phyloP scores from a whole-genome alignment of 2,329 filamentous ascomycete genomes.

The Cercospora sojina region DNA sequence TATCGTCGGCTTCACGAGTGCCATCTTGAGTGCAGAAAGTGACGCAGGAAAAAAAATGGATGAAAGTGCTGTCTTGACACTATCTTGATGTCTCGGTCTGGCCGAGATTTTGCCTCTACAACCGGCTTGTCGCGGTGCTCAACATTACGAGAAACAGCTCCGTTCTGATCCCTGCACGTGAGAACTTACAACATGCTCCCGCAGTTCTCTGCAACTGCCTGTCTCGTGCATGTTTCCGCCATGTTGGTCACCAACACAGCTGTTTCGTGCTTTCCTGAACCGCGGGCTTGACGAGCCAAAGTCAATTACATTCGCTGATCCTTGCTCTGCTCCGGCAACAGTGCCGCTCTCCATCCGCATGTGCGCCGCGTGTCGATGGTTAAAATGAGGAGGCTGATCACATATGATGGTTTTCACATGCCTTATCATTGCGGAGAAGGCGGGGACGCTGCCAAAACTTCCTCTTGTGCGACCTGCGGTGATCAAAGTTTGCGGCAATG shows the following conservation, averaged over 20 bases:
- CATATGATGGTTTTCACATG: slow-evolving; percentile 9
- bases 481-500: neutral
- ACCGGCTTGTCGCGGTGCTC: neutral
- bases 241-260: neutral
- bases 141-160: neutral
- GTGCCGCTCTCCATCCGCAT: neutral
- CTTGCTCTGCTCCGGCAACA: neutral
- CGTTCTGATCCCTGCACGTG: neutral
- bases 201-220: neutral
- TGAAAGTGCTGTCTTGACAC: neutral
- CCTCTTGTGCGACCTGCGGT: slow-evolving; percentile 4
- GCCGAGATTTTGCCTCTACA: neutral
- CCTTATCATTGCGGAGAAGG: slow-evolving; percentile 5
- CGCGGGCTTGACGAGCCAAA: neutral
- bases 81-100: neutral
- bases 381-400: neutral
- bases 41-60: neutral
- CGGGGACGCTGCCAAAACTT: slow-evolving; percentile 1
- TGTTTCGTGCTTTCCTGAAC: neutral
- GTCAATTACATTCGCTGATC: neutral
- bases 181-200: neutral
- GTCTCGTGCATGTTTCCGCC: neutral
- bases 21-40: neutral
- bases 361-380: neutral
- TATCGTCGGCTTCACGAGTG: slow-evolving; percentile 2